Evolutionary conservation across 257 asterid species (phyloP).

Genomic region (Lycium ferocissimum): DNA sequence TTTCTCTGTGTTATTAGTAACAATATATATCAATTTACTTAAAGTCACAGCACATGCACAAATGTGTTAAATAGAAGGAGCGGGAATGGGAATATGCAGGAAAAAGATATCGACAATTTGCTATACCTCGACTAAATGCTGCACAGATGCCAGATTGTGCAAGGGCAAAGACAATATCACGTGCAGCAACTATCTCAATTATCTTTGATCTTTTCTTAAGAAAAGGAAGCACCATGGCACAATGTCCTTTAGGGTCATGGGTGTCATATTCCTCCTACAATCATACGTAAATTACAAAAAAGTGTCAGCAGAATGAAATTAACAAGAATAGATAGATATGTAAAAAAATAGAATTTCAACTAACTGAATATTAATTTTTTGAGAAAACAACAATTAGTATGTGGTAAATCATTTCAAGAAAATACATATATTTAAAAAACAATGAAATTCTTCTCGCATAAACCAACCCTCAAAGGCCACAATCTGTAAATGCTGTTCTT

Average conservation of each 20-base stretch:
- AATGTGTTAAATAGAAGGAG: neutral
- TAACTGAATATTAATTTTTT: neutral
- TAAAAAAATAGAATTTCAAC: neutral
- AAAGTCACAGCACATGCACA: neutral
- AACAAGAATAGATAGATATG: neutral
- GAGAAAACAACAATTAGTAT: neutral
- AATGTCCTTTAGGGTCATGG: constrained; percentile 92
- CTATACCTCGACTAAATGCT: constrained; percentile 94
- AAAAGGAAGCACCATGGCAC: constrained; percentile 72
- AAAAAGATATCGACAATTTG: neutral
- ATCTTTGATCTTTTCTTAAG: constrained; percentile 91
- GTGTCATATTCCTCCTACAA: constrained; percentile 98
- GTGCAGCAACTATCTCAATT: constrained; percentile 97
- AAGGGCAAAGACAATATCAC: constrained; percentile 98
- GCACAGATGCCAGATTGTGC: constrained; percentile 99
- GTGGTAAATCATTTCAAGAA: neutral
- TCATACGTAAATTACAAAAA: neutral
- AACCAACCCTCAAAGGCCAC: constrained; percentile 8
- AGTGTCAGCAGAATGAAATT: neutral
- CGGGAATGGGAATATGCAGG: neutral
- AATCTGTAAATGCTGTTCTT: constrained; percentile 1
- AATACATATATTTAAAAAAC: neutral
- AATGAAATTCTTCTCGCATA: neutral
- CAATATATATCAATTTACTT: neutral
- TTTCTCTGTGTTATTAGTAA: constrained; percentile 70